phyloP scores from a whole-genome alignment of 1,284 basidiomycete genomes.

The Anthracocystis walkeri region DNA sequence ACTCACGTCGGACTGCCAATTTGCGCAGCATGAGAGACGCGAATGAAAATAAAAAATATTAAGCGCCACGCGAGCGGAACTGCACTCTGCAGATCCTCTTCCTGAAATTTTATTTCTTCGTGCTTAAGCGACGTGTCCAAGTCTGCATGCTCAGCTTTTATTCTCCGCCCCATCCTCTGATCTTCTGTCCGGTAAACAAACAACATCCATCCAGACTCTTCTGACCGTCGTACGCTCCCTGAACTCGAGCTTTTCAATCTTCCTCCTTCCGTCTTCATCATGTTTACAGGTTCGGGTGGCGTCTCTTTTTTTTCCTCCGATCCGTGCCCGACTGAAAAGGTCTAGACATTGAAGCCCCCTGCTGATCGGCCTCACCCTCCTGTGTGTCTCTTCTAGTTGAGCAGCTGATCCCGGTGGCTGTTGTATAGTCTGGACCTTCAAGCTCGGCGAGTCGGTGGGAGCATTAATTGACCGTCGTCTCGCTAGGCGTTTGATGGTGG shows the following conservation, averaged over 20 bases:
- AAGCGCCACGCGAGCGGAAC: constrained; percentile 10
- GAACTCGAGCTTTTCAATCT: no score
- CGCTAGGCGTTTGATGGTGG: constrained; percentile 7
- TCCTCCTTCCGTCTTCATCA: no score
- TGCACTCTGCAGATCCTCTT: not conserved
- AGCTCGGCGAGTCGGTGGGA: constrained; percentile 1
- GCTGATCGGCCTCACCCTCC: not conserved
- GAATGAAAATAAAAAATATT: constrained; percentile 1
- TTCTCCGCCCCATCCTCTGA: not conserved
- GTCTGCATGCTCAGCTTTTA: constrained; percentile 13
- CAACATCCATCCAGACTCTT: not conserved
- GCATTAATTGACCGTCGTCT: not conserved
- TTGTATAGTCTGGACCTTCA: constrained; percentile 11
- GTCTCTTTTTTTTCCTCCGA: no score
- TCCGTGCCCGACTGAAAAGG: not conserved
- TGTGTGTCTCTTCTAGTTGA: not conserved
- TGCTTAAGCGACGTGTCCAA: constrained; percentile 21
- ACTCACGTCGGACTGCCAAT: constrained; percentile 41
- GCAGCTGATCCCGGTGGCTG: constrained; percentile 2
- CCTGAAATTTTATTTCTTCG: constrained; percentile 1
- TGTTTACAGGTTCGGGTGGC: no score
- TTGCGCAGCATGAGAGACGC: constrained; percentile 11
- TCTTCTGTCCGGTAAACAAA: not conserved
- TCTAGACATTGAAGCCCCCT: constrained; percentile 1
- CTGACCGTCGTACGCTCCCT: no score